A percentile compares a stretch with the other conserved stretches of the same genome.
Evolutionary conservation across 129 eudicot genomes (phyloP).

Genomic region (Artemisia annua): DNA sequence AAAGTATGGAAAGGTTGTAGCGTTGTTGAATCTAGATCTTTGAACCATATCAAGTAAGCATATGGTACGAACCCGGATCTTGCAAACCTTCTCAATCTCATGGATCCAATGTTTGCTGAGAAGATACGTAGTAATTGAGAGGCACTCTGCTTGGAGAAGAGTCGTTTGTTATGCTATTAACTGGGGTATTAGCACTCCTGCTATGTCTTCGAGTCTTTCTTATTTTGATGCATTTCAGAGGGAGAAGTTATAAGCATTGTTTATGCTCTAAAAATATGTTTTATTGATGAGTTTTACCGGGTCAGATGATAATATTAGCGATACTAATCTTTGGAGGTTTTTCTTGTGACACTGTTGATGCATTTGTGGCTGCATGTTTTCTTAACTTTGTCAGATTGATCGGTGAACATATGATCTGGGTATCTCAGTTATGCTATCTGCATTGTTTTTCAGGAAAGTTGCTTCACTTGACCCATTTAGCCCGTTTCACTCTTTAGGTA

Average conservation of each 20-base stretch:
- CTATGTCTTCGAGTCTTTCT: conserved; percentile 51
- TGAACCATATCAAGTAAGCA: conserved; percentile 48
- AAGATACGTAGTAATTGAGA: conserved; percentile 38
- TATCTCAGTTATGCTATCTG: too few relatives aligned
- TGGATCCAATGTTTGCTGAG: conserved; percentile 49
- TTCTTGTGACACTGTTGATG: too few relatives aligned
- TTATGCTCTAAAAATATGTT: too few relatives aligned
- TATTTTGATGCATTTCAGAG: conserved; percentile 48
- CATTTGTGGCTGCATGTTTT: too few relatives aligned
- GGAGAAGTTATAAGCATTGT: conserved; percentile 23
- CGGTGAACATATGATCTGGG: too few relatives aligned
- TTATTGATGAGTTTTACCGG: too few relatives aligned
- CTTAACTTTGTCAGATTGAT: too few relatives aligned
- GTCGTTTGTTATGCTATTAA: conserved; percentile 46
- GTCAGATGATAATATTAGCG: too few relatives aligned
- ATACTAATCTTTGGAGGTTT: too few relatives aligned
- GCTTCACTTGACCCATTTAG: too few relatives aligned
- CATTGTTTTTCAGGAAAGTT: too few relatives aligned
- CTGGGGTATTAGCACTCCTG: conserved; percentile 47
- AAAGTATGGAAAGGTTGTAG: conserved; percentile 55
- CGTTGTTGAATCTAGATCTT: conserved; percentile 44
- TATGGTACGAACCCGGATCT: conserved; percentile 45
- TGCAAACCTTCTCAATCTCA: conserved; percentile 47
- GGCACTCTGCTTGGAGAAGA: conserved; percentile 49
- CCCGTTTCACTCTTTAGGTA: too few relatives aligned